phyloP scores from a whole-genome alignment of 2,329 filamentous ascomycete genomes.

The Colletotrichum zoysiae region DNA sequence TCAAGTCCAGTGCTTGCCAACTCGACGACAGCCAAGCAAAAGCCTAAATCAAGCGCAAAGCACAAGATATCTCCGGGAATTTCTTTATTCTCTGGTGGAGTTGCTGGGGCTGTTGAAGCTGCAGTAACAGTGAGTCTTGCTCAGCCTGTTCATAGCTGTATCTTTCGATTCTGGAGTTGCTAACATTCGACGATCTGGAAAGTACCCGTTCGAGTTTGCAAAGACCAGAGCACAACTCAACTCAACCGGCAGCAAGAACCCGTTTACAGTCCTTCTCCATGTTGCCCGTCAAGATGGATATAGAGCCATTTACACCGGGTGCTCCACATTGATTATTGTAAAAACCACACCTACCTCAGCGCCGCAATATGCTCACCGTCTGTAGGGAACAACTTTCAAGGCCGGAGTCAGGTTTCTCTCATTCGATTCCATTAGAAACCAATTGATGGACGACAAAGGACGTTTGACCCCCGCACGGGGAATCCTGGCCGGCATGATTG shows the following conservation, averaged over 20 bases:
- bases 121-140: constrained; percentile 56
- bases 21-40: not conserved
- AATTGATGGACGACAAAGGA: constrained; percentile 67
- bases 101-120: constrained; percentile 67
- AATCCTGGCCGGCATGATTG: constrained; percentile 73
- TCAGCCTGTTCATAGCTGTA: not conserved
- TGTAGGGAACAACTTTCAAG: constrained; percentile 70
- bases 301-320: constrained; percentile 72
- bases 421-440: constrained; percentile 74
- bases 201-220: constrained; percentile 76
- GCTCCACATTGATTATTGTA: constrained; percentile 66
- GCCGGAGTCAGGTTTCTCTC: constrained; percentile 75
- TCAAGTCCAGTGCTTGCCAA: not conserved
- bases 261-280: constrained; percentile 66
- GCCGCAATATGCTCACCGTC: not conserved
- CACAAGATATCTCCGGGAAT: constrained; percentile 53
- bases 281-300: constrained; percentile 69
- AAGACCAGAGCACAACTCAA: constrained; percentile 74
- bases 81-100: constrained; percentile 63
- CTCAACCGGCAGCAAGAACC: constrained; percentile 60
- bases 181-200: not conserved
- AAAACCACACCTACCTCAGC: not conserved
- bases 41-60: constrained; percentile 25
- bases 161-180: not conserved
- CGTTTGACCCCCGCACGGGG: constrained; percentile 67